phyloP scores from a whole-genome alignment of 805 yeast genomes.

The Saturnispora hagleri region DNA sequence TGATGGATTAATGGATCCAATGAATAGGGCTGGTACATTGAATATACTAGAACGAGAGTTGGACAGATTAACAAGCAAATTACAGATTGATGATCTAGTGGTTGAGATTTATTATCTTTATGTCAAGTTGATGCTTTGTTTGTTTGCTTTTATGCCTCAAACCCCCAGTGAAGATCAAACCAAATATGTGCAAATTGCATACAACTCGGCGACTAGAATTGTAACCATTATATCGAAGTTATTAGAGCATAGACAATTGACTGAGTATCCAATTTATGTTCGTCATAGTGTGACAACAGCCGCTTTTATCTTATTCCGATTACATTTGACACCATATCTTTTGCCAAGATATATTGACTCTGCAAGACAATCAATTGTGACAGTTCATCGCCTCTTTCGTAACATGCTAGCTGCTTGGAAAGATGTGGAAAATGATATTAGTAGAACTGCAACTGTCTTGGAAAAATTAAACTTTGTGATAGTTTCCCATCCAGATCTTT shows the following conservation, averaged over 20 bases:
- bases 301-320: conserved; percentile 67
- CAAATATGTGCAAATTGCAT: conserved; percentile 73
- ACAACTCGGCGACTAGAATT: conserved; percentile 69
- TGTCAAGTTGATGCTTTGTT: conserved; percentile 71
- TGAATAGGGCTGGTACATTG: conserved; percentile 70
- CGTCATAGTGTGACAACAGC: conserved; percentile 81
- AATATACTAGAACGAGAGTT: conserved; percentile 73
- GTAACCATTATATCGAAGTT: conserved; percentile 69
- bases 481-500: conserved; percentile 78
- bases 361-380: conserved; percentile 87
- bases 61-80: conserved; percentile 56
- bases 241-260: conserved; percentile 57
- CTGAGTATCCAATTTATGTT: conserved; percentile 78
- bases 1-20: conserved; percentile 81
- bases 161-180: conserved; percentile 83
- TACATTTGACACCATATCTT: conserved; percentile 70
- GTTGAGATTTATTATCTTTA: conserved; percentile 75
- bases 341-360: conserved; percentile 72
- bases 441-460: conserved; percentile 82
- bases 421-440: conserved; percentile 79
- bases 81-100: conserved; percentile 56
- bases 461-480: conserved; percentile 83
- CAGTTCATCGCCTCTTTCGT: conserved; percentile 80
- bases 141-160: conserved; percentile 86
- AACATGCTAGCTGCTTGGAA: conserved; percentile 90